Evolutionary conservation across 495 filamentous ascomycete species (phyloP), one percentile per base, ranked within the genome.

Genomic region (Penicillium angulare): DNA sequence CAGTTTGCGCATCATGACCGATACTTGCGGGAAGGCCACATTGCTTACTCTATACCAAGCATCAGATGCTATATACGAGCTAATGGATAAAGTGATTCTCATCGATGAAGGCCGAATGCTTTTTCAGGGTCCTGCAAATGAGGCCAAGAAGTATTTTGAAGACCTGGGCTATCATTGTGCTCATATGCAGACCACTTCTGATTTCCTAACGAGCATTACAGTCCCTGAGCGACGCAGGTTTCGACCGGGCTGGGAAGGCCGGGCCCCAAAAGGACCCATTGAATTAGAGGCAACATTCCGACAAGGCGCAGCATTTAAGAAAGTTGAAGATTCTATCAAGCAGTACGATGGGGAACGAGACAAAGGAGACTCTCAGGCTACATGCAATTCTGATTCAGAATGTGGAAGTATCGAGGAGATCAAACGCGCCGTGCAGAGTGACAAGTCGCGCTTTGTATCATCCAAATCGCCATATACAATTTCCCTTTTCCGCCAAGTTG

Each of bases 201-300:
- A 89, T 57, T 89, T 88, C 57, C 68, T 89, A 0, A 89, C 86
- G 0, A 85, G 82, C 5, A 73, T 89, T 58, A 87, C 85, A 7
- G 82, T 79, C 31, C 73, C 81, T 1, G 56, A 70, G 3, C 81
- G 87, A 44, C 78, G 87, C 10, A 69, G 74, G 10, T 68, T 83
- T 21, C 72, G 74, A 12, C 43, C 66, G 0, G 86, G 86, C 0
- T 86, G 66, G 45, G 80, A 88, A 54, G 60, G 74, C 20, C 67
- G 67, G n/a, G 79, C 83, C 0, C 88, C 87, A 1, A 77, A 81
- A 7, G 85, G 83, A 0, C 70, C 86, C 0, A 78, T 83, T 21
- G 86, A 88, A 42, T 86, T 89, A 70, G 26, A 70, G 69, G 6
- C 85, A 78, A 72, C 72, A 72, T 32, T 62, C 66, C n/a, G 81